Base-by-base conservation (phyloP, 192 early-diverging fungal genomes). In the Umbelopsis ramanniana region DNA sequence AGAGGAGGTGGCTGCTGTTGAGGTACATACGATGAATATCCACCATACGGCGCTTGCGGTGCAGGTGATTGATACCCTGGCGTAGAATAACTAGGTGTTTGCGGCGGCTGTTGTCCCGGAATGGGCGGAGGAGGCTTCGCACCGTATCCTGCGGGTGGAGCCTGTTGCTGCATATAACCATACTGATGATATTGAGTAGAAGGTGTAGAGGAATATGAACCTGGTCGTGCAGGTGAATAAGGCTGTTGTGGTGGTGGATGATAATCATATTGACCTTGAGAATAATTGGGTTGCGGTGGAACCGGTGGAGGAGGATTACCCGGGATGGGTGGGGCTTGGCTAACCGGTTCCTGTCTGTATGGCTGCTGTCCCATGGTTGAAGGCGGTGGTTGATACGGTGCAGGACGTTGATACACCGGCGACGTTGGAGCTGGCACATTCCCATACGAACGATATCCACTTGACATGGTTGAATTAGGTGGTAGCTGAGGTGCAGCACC, bases 91-190 rank as follows among this genome's bases (percentile, higher is more conserved):
- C 24, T 23, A 17, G 46, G 37, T 17, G 60, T 4, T 19, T 74
- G 45, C 45, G 50, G 22, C 23, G 70, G 76, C 66, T 77, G 76
- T 19, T 71, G 78, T 21, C 37, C 71, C 22, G 40, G 55, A 19
- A 38, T 57, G 11, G 67, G 74, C 52, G 54, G 80, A 40, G 69
- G 80, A 53, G 46, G 45, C 47, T 50, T 63, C 17, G 57, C 24
- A 7, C 15, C 57, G 35, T 63, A 63, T 37, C 57, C 57, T 35
- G 55, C 48, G 0, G 35, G 52, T 43, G 78, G 71, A 23, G 38
- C 75, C 33, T 45, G 78, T 54, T 77, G 53, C 52, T 26, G 70
- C 47, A 37, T 54, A 22, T 52, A 52, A 11, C 37, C 50, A 54
- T 46, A 70, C 23, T n/a, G 69, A 4, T 48, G 48, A 19, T 38